Evolutionary conservation across 164 flowering plant species (phyloP).

Genomic region (Chloranthus sessilifolius): DNA sequence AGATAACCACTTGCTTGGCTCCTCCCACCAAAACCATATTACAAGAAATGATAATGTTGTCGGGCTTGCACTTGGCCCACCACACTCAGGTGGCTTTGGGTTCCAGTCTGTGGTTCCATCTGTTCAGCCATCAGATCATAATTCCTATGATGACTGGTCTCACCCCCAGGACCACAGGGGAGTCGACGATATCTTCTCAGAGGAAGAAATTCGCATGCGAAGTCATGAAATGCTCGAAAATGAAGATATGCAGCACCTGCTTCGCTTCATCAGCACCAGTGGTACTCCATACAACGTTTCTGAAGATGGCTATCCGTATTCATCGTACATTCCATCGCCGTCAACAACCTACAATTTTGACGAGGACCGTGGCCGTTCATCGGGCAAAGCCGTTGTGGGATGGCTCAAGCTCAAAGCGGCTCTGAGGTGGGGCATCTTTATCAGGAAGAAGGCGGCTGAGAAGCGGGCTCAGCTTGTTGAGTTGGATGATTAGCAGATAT

Average conservation of each 20-base stretch:
- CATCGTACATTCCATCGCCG: constrained; percentile 41
- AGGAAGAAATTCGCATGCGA: constrained; percentile 87
- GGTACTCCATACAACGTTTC: constrained; percentile 31
- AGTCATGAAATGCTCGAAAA: constrained; percentile 94
- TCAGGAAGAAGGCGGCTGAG: constrained; percentile 91
- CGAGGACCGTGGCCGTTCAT: constrained; percentile 57
- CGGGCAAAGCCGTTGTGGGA: constrained; percentile 95
- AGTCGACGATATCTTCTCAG: constrained; percentile 58
- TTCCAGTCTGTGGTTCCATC: constrained; percentile 42
- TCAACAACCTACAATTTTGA: constrained; percentile 34
- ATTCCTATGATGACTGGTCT: constrained; percentile 60
- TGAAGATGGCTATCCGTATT: constrained; percentile 37
- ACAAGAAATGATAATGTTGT: constrained; percentile 26
- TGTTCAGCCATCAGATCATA: constrained; percentile 36
- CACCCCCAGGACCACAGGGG: constrained; percentile 41
- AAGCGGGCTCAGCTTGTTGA: constrained; percentile 87
- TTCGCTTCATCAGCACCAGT: constrained; percentile 71
- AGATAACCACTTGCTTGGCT: constrained; percentile 36
- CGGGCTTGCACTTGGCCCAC: constrained; percentile 49
- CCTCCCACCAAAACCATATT: constrained; percentile 39
- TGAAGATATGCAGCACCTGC: constrained; percentile 96
- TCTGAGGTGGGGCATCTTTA: constrained; percentile 92
- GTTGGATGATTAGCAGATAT: constrained; percentile 59
- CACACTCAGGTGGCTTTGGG: constrained; percentile 38
- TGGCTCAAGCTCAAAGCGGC: constrained; percentile 99